Base-by-base conservation (phyloP, 108 stramenopile species). In the Nannochloropsis granulata region DNA sequence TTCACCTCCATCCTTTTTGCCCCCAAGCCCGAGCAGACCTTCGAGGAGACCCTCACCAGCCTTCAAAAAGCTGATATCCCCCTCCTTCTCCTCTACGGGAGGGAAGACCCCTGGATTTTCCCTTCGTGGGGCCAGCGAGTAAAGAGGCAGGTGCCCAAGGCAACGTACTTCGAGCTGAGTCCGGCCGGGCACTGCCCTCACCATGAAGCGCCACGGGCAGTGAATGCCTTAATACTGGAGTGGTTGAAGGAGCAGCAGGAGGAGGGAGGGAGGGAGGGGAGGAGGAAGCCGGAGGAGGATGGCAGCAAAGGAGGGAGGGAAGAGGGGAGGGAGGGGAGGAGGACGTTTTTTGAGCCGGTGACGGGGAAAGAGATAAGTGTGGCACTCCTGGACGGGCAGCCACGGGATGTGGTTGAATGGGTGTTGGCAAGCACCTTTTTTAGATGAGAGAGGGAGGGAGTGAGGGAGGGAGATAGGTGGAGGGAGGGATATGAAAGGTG, bases 51-150 rank as follows among this genome's bases (percentile, higher is more conserved):
- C 23, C 79, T 80, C 24, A 21, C 79, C 5, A 1, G 2, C 23
- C 79, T 80, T 24, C 79, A 80, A 24, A 3, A 25, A 71, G n/a
- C 16, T 5, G n/a, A 71, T 71, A 71, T 71, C 24, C 85, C 85
- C 12, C 82, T 86, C 45, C 81, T 71, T 12, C 71, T 86, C 25
- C 78, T 86, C 9, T 86, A 86, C 78, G 85, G 85, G 25, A 86
- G 82, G 71, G 85, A 86, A 23, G 85, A 86, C 78, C 85, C 85
- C 25, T 86, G 85, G 85, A 81, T 86, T 34, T 81, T 86, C 5
- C 85, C 85, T 9, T 81, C 82, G 0, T 86, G 85, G 85, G 85
- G 85, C 12, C 85, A 86, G 78, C 85, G 85, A 11, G 82, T 86
- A 14, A 86, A 86, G 43, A 81, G 85, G 2, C 85, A 86, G 81